These are phyloP conservation scores for Phytophthora sp. DNA, from an alignment of 352 stramenopile genomes.

Conservation along the genomic window DNA sequence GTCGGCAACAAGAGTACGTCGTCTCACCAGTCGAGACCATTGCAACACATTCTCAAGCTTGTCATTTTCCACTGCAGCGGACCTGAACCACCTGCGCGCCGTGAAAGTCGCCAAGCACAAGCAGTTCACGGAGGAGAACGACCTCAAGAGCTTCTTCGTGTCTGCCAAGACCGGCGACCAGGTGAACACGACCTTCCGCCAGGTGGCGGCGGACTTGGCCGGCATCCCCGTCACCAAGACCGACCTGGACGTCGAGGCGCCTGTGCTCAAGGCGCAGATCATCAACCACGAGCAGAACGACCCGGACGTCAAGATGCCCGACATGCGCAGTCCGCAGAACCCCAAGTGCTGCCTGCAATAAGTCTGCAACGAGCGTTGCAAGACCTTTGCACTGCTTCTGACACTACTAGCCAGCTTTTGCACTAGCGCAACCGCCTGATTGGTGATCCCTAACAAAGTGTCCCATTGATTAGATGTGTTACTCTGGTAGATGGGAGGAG, in stretches of 20 bases:
- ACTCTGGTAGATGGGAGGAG: slow-evolving; percentile 40
- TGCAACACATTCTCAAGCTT: not conserved
- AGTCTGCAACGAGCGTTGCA: not conserved
- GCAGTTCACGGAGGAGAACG: slow-evolving; percentile 94
- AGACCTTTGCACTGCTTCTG: not conserved
- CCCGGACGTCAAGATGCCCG: slow-evolving; percentile 82
- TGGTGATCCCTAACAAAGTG: slow-evolving; percentile 65
- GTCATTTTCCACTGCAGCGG: slow-evolving; percentile 42
- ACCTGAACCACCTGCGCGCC: slow-evolving; percentile 91
- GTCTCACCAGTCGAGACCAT: too few species aligned
- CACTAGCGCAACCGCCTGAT: not conserved
- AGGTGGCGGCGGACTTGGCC: slow-evolving; percentile 85
- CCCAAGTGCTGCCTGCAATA: slow-evolving; percentile 68
- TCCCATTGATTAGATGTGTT: slow-evolving; percentile 77
- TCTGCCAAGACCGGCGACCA: slow-evolving; percentile 95
- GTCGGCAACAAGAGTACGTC: slow-evolving; percentile 93
- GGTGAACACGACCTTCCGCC: slow-evolving; percentile 87
- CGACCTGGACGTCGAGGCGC: slow-evolving; percentile 85
- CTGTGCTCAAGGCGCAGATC: slow-evolving; percentile 92
- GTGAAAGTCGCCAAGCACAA: slow-evolving; percentile 91
- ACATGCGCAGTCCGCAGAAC: slow-evolving; percentile 53
- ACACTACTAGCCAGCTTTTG: not conserved
- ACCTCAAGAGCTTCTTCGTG: slow-evolving; percentile 92
- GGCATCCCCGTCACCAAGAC: slow-evolving; percentile 83
- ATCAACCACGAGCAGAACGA: slow-evolving; percentile 94